These are phyloP conservation scores for Meira nashicola DNA, from an alignment of 1,284 basidiomycete genomes.

Conservation along the genomic window DNA sequence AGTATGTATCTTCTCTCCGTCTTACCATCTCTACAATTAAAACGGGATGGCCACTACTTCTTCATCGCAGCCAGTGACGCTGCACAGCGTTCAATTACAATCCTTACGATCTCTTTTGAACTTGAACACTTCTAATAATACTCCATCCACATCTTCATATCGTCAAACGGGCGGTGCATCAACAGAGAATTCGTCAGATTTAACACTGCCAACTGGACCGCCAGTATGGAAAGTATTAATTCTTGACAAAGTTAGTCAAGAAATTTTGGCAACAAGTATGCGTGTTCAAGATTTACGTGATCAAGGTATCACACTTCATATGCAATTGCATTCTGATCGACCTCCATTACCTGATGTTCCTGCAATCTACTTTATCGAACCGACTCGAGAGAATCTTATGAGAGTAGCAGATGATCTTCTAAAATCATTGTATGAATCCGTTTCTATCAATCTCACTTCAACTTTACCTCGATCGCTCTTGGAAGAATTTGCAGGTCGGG, in stretches of 20 bases:
- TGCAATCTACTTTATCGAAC: slow-evolving; percentile 92
- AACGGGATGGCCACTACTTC: not conserved
- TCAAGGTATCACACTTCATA: slow-evolving; percentile 92
- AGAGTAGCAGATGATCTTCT: slow-evolving; percentile 63
- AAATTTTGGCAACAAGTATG: slow-evolving; percentile 88
- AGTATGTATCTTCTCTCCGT: not conserved
- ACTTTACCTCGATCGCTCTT: slow-evolving; percentile 78
- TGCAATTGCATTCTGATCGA: slow-evolving; percentile 87
- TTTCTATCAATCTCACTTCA: slow-evolving; percentile 92
- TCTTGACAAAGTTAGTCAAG: slow-evolving; percentile 89
- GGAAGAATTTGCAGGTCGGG: slow-evolving; percentile 85
- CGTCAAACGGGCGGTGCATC: slow-evolving; percentile 21
- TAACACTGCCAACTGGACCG: slow-evolving; percentile 57
- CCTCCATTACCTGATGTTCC: slow-evolving; percentile 92
- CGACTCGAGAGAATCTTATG: slow-evolving; percentile 77
- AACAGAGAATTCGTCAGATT: slow-evolving; percentile 19
- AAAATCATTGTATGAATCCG: slow-evolving; percentile 82
- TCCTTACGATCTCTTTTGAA: slow-evolving; percentile 47
- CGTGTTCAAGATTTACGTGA: slow-evolving; percentile 94
- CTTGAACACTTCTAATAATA: slow-evolving; percentile 40
- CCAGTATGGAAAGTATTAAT: slow-evolving; percentile 96
- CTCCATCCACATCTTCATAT: slow-evolving; percentile 27
- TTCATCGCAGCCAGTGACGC: slow-evolving; percentile 13
- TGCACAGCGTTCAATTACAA: slow-evolving; percentile 40
- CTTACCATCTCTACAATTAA: not conserved